Evolutionary conservation across 495 filamentous ascomycete genomes (phyloP).

Genomic region (Bacidia gigantensis): DNA sequence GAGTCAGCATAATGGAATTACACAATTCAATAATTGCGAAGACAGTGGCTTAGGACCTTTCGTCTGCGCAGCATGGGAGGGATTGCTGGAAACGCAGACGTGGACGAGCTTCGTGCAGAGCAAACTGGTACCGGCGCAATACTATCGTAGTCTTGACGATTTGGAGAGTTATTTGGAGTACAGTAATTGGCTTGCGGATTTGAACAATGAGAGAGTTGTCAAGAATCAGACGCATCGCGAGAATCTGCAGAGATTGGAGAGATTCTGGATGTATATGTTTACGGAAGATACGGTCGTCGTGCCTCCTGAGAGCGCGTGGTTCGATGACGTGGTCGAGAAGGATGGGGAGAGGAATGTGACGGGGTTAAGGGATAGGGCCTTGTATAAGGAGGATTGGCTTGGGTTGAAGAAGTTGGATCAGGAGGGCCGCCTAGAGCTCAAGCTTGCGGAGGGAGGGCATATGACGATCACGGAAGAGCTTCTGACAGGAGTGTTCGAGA

Average conservation of each 20-base stretch:
- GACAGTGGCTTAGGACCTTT: constrained; percentile 38
- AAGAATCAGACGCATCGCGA: constrained; percentile 66
- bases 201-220: constrained; percentile 75
- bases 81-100: constrained; percentile 53
- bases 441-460: constrained; percentile 55
- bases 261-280: constrained; percentile 85
- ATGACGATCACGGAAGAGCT: constrained; percentile 65
- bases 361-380: constrained; percentile 49
- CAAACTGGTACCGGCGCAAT: constrained; percentile 82
- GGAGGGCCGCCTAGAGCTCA: constrained; percentile 64
- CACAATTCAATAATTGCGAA: constrained; percentile 56
- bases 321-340: constrained; percentile 69
- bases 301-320: constrained; percentile 86
- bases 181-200: constrained; percentile 93
- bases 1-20: constrained; percentile 86
- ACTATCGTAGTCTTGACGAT: constrained; percentile 66
- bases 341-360: constrained; percentile 39
- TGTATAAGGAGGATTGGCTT: constrained; percentile 92
- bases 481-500: constrained; percentile 51
- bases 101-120: constrained; percentile 67
- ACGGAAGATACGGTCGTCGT: constrained; percentile 73
- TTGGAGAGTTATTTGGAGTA: constrained; percentile 61
- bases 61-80: constrained; percentile 57
- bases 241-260: constrained; percentile 55
- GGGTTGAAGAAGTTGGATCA: constrained; percentile 71